These are phyloP conservation scores for Suillus plorans DNA, from an alignment of 768 basidiomycete genomes.

Conservation along the genomic window DNA sequence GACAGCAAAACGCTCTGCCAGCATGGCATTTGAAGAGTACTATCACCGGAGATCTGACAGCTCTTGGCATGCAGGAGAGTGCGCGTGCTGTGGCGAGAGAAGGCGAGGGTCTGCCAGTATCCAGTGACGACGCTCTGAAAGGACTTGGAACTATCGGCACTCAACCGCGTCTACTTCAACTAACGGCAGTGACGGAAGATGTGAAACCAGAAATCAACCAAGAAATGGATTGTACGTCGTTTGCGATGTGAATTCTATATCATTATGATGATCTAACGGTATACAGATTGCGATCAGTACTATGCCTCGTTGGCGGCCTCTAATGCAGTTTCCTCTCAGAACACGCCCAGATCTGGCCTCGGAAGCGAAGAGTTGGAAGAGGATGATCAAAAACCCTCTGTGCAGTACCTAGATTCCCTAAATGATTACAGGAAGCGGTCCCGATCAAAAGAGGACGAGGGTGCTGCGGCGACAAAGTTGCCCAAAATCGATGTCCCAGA, in stretches of 20 bases:
- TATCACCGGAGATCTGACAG: constrained; percentile 88
- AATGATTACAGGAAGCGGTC: constrained; percentile 77
- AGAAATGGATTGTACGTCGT: constrained; percentile 64
- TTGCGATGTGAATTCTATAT: neutral
- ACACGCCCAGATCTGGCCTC: constrained; percentile 55
- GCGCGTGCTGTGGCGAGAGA: constrained; percentile 46
- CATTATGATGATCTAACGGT: neutral
- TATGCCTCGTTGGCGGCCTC: constrained; percentile 77
- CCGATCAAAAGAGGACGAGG: constrained; percentile 62
- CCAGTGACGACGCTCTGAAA: constrained; percentile 72
- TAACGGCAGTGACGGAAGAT: constrained; percentile 31
- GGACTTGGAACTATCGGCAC: constrained; percentile 61
- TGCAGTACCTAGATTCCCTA: constrained; percentile 66
- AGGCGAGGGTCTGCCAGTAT: constrained; percentile 34
- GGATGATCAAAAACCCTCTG: constrained; percentile 66
- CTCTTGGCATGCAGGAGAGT: constrained; percentile 75
- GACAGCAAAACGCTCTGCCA: constrained; percentile 89
- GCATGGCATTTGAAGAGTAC: constrained; percentile 97
- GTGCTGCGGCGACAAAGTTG: constrained; percentile 37
- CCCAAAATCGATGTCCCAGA: constrained; percentile 42
- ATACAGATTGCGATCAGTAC: constrained; percentile 75
- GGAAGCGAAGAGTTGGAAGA: constrained; percentile 60
- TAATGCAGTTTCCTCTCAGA: constrained; percentile 52
- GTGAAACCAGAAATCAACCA: constrained; percentile 52
- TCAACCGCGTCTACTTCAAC: constrained; percentile 26